Conservation (phyloP, 108 stramenopile genomes). For the Fistulifera pelliculosa region DNA sequence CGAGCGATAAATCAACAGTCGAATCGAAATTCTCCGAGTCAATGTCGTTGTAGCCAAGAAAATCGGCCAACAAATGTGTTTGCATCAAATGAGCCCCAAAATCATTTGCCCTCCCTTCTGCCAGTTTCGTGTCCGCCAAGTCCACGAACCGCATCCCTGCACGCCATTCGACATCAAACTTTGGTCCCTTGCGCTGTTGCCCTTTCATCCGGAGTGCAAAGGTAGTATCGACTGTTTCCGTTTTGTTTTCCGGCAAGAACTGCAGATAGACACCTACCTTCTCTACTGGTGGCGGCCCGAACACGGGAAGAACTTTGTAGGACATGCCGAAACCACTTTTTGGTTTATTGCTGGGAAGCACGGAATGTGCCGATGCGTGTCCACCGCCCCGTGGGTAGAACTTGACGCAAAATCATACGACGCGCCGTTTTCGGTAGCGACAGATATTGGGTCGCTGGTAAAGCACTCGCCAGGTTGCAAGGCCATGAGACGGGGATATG, state of each 20-base stretch:
- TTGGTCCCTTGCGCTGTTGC: constrained; percentile 12
- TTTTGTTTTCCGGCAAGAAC: constrained; percentile 8
- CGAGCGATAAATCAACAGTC: constrained; percentile 8
- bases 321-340: constrained; percentile 19
- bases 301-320: constrained; percentile 12
- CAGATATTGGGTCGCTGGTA: constrained; percentile 7
- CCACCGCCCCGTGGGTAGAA: constrained; percentile 34
- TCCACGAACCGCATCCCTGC: constrained; percentile 38
- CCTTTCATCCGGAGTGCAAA: constrained; percentile 39
- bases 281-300: constrained; percentile 11
- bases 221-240: constrained; percentile 22
- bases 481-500: constrained; percentile 16
- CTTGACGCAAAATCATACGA: constrained; percentile 16
- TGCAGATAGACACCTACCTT: constrained; percentile 31
- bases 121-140: constrained; percentile 2
- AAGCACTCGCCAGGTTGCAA: constrained; percentile 15
- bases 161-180: constrained; percentile 45
- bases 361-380: neutral
- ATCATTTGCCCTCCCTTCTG: constrained; percentile 26
- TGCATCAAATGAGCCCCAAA: constrained; percentile 39
- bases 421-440: constrained; percentile 5
- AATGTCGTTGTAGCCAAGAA: constrained; percentile 22
- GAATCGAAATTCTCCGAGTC: constrained; percentile 4
- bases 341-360: neutral
- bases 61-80: constrained; percentile 20